Conservation (phyloP, 306 rosid genomes). For the Fragaria nilgerrensis region DNA sequence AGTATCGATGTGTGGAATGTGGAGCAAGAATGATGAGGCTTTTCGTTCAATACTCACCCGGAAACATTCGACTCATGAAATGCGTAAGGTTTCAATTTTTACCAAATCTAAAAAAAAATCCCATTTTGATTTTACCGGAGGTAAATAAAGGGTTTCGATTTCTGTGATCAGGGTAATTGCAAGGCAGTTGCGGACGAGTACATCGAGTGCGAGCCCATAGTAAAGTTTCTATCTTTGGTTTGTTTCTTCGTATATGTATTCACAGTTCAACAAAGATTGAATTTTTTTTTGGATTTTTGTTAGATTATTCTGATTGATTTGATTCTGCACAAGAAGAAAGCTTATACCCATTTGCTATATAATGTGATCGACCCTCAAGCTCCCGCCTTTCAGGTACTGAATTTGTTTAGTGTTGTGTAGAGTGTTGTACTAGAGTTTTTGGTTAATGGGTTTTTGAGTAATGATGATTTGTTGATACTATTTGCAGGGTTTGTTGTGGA, state of each 20-base stretch:
- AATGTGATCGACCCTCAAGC: slow-evolving; percentile 55
- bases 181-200: slow-evolving; percentile 76
- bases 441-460: slow-evolving; percentile 11
- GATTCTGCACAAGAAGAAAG: slow-evolving; percentile 80
- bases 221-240: slow-evolving; percentile 25
- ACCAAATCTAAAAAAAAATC: background rate
- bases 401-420: background rate
- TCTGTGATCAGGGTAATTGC: slow-evolving; percentile 60
- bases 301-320: slow-evolving; percentile 78
- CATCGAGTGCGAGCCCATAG: slow-evolving; percentile 83
- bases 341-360: slow-evolving; percentile 76
- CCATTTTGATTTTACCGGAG: background rate
- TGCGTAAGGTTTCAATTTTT: slow-evolving; percentile 45
- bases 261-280: background rate
- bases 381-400: slow-evolving; percentile 50
- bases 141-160: background rate
- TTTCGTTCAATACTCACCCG: slow-evolving; percentile 82
- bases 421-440: background rate
- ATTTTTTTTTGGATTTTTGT: background rate
- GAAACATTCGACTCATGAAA: slow-evolving; percentile 89
- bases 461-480: slow-evolving; percentile 13
- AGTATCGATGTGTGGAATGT: slow-evolving; percentile 72
- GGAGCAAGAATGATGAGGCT: slow-evolving; percentile 50
- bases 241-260: background rate
- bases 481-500: slow-evolving; percentile 72